Base-by-base conservation (phyloP, 441 rosid species). In the Mallotus repandus region DNA sequence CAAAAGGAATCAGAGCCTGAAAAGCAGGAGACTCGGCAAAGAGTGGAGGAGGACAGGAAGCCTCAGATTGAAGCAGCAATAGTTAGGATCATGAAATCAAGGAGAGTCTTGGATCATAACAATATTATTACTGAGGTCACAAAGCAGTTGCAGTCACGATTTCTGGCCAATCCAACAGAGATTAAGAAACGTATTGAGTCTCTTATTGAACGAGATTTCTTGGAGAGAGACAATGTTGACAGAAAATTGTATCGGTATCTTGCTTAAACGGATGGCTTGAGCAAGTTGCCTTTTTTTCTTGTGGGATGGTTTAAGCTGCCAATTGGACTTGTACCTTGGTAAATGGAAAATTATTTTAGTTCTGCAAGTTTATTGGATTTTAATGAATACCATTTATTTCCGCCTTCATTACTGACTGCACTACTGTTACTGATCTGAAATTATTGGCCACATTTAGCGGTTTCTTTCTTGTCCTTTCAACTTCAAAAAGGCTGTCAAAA, bases 41-140 rank as follows among this genome's bases (percentile, higher is more conserved):
- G 99, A 79, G 99, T 95, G 74, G 98, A 95, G 81, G 98, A 93
- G 83, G 99, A 93, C 74, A 88, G 99, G 85, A 93, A 93, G 84
- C 97, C 97, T 5, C 97, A 93, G 86, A 95, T 95, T 25, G 98
- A 95, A 87, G 99, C 99, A 16, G 99, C 99, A 25, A 80, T 93
- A 18, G 99, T 95, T 76, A 89, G 98, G 84, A 91, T 95, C 84
- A 95, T 94, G 99, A 92, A 95, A 82, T 95, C 99, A 1, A 89
- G 98, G 78, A 92, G 88, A 81, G 91, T 91, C 55, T 82, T 91
- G 66, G 98, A 93, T 86, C 99, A 95, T 80, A 92, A 95, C 86
- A 91, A 95, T 75, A 82, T 95, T 79, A 89, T 91, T 48, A 79
- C 96, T 0, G 99, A 95, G 81, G 98, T 91, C 35, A 93, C 97